Evolutionary conservation across 75 land plant genomes (phyloP), one percentile per base, ranked within the genome.

Genomic region (Picea glauca): DNA sequence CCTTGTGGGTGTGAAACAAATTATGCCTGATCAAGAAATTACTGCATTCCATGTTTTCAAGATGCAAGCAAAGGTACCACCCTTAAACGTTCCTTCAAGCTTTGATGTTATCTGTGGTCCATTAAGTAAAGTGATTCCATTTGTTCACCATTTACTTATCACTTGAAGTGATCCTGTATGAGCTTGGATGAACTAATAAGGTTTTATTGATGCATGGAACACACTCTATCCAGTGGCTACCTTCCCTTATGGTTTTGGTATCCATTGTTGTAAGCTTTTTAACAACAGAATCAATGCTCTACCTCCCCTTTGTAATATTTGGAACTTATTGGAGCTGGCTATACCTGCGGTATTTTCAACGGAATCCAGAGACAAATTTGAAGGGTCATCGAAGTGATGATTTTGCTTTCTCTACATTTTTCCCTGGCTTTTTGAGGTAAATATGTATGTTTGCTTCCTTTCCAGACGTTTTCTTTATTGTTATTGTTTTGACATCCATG

Each of bases 1-100:
- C 82, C 83, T 98, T 64, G 98, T 95, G 35, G 98, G 94, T 13
- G 79, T 93, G 72, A 98, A 98, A 86, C 99, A 98, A 80, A 87
- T 98, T 2, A 77, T 89, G 78, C 94, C 98, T 76, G 94, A 98
- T 72, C 93, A 91, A 74, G 99, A 95, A 77, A 75, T 92, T 33
- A 26, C 84, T 60, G 32, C 83, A 17, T 58, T 79, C 54, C 32
- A 43, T 32, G 72, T 83, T 15, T 43, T 89, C 57, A 95, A 90
- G 70, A 78, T 97, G 20, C 97, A 91, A 78, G 96, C 98, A 66
- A 95, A 94, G 94, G 99, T 96, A 50, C 56, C 11, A 77, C 54
- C 18, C 58, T 80, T 58, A 60, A 4, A 4, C 58, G 58, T 50
- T 50, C 56, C 11, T 50, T 50, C 56, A 50, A 50, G 56, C 12